These are phyloP conservation scores for Acacia confusa DNA, from an alignment of 306 rosid species.

Conservation along the genomic window DNA sequence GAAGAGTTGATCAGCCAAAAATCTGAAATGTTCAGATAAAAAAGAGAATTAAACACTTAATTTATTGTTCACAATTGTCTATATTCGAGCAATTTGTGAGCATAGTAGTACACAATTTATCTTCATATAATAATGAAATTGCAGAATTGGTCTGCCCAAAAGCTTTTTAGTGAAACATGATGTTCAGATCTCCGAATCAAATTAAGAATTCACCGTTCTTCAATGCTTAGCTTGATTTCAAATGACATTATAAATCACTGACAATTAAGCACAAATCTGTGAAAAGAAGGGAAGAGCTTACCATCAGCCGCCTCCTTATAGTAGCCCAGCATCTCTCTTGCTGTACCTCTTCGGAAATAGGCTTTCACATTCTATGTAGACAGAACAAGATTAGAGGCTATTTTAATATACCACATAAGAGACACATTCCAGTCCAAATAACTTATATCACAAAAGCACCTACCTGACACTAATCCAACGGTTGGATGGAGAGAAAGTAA, in stretches of 20 bases:
- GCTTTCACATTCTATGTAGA: slow-evolving; percentile 85
- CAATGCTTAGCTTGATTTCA: neutral
- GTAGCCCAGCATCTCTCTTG: slow-evolving; percentile 93
- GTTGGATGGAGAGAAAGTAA: too few species aligned
- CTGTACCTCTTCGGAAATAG: slow-evolving; percentile 86
- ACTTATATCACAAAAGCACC: neutral
- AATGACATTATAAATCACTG: slow-evolving; percentile 2
- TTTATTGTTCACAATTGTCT: neutral
- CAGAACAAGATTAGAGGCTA: slow-evolving; percentile 14
- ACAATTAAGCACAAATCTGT: neutral
- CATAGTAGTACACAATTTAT: neutral
- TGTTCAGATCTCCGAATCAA: slow-evolving; percentile 2
- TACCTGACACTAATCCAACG: neutral
- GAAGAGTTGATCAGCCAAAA: slow-evolving; percentile 29
- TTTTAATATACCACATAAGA: neutral
- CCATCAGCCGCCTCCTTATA: slow-evolving; percentile 94
- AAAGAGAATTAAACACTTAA: neutral
- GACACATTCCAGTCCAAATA: slow-evolving; percentile 18
- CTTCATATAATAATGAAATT: slow-evolving; percentile 9
- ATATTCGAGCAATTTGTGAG: slow-evolving; percentile 4
- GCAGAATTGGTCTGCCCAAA: neutral
- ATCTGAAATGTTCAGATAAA: neutral
- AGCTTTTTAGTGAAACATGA: neutral
- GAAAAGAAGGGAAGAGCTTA: slow-evolving; percentile 36
- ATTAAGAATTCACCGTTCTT: neutral